These are phyloP conservation scores for Nakazawaea anatomiae DNA, from an alignment of 805 yeast species.

Conservation along the genomic window DNA sequence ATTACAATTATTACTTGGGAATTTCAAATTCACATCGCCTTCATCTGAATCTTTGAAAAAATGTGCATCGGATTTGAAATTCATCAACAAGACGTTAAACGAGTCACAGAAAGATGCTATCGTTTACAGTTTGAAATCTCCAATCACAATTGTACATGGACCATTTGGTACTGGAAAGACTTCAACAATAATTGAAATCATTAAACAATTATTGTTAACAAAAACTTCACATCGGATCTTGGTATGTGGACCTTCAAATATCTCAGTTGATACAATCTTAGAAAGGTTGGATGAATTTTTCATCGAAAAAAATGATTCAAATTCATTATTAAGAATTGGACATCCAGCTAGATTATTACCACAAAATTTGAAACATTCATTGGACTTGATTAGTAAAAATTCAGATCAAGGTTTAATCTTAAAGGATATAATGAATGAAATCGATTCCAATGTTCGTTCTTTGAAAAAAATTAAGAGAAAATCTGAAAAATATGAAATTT, in stretches of 20 bases:
- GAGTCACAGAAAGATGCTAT: constrained; percentile 73
- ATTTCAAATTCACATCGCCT: constrained; percentile 27
- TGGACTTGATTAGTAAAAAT: constrained; percentile 63
- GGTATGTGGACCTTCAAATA: constrained; percentile 92
- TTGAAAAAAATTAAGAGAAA: constrained; percentile 58
- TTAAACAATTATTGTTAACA: constrained; percentile 54
- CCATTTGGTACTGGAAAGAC: constrained; percentile 89
- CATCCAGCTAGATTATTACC: constrained; percentile 85
- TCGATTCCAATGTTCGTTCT: constrained; percentile 50
- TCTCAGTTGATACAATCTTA: constrained; percentile 84
- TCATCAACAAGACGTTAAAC: constrained; percentile 45
- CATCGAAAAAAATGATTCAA: constrained; percentile 33
- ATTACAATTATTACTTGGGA: constrained; percentile 43
- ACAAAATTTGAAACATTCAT: constrained; percentile 59
- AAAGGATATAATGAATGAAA: constrained; percentile 65
- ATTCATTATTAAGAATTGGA: constrained; percentile 77
- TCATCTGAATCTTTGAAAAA: constrained; percentile 7
- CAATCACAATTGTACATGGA: constrained; percentile 59
- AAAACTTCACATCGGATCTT: constrained; percentile 43
- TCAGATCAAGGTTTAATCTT: constrained; percentile 56
- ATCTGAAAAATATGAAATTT: constrained; percentile 59
- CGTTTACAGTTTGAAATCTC: constrained; percentile 54
- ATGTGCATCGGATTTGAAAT: constrained; percentile 18
- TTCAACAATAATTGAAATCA: constrained; percentile 74
- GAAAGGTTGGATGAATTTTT: constrained; percentile 56